A percentile compares a stretch with the other conserved stretches of the same genome.
These are phyloP conservation scores for Stagonosporopsis rhizophila DNA, from an alignment of 2,329 filamentous ascomycete species.

Conservation along the genomic window DNA sequence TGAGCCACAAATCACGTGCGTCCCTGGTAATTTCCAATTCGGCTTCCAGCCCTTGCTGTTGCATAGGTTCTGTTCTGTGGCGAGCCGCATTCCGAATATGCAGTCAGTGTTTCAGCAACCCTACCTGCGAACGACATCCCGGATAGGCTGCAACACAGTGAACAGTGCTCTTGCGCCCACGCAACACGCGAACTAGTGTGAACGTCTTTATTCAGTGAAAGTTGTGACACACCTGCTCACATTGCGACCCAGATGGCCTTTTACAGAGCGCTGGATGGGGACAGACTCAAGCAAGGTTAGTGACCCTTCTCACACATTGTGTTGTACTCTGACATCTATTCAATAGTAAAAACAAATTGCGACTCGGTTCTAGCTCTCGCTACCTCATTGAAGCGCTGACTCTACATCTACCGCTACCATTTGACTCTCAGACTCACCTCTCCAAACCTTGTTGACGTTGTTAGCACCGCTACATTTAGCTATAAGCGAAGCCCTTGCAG, in stretches of 20 bases:
- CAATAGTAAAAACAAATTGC: constrained; percentile 20
- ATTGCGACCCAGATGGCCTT: constrained; percentile 25
- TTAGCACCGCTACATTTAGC: constrained; percentile 16
- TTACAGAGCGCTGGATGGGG: constrained; percentile 27
- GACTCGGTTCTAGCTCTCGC: constrained; percentile 4
- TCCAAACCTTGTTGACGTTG: constrained; percentile 10
- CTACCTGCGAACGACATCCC: constrained; percentile 24
- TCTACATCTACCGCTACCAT: not conserved
- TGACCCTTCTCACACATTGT: constrained; percentile 19
- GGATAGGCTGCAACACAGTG: constrained; percentile 42
- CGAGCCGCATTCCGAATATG: constrained; percentile 20
- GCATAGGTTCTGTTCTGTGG: constrained; percentile 14
- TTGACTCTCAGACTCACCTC: constrained; percentile 30
- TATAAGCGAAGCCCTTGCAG: constrained; percentile 32
- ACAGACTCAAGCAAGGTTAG: constrained; percentile 27
- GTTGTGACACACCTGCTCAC: constrained; percentile 35
- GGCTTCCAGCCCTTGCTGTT: constrained; percentile 8
- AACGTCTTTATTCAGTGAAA: constrained; percentile 33
- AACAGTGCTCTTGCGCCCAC: constrained; percentile 39
- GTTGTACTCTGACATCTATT: constrained; percentile 23
- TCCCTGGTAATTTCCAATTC: constrained; percentile 4
- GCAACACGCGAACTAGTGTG: constrained; percentile 41
- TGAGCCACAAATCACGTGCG: constrained; percentile 23
- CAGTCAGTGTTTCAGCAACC: constrained; percentile 32
- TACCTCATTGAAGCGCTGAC: not conserved